Percentiles rank a stretch among this genome's conserved stretches.
These are phyloP conservation scores for Botrytis aclada DNA, from an alignment of 2,329 filamentous ascomycete species.

Conservation along the genomic window DNA sequence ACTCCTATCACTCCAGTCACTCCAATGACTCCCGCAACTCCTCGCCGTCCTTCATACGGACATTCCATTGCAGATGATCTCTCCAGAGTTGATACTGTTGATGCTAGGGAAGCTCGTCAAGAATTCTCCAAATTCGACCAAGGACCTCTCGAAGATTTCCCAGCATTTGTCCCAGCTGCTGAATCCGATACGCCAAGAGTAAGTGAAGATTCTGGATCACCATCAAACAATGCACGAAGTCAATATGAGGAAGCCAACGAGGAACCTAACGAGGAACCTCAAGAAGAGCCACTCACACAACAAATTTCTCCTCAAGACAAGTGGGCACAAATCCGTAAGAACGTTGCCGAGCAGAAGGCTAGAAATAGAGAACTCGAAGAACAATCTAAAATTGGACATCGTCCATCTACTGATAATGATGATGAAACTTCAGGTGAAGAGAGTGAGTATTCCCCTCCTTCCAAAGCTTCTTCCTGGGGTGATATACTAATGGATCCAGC, in stretches of 20 bases:
- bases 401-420: slow-evolving; percentile 60
- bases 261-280: slow-evolving; percentile 28
- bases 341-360: slow-evolving; percentile 78
- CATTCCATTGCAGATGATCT: slow-evolving; percentile 47
- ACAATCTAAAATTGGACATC: slow-evolving; percentile 52
- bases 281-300: slow-evolving; percentile 29
- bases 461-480: neutral
- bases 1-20: slow-evolving; percentile 31
- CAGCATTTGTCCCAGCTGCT: slow-evolving; percentile 67
- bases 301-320: slow-evolving; percentile 56
- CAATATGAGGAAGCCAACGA: slow-evolving; percentile 35
- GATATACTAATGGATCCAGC: slow-evolving; percentile 50
- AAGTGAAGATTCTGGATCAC: slow-evolving; percentile 43
- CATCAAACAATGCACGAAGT: slow-evolving; percentile 26
- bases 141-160: slow-evolving; percentile 81
- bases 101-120: slow-evolving; percentile 56
- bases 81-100: slow-evolving; percentile 58
- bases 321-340: slow-evolving; percentile 95
- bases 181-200: slow-evolving; percentile 34
- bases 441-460: slow-evolving; percentile 57
- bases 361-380: slow-evolving; percentile 64
- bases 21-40: slow-evolving; percentile 31
- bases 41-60: slow-evolving; percentile 43
- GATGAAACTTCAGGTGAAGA: slow-evolving; percentile 94
- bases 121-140: slow-evolving; percentile 76